These are phyloP conservation scores for Syzygium grande DNA, from an alignment of 345 rosid genomes.

Conservation along the genomic window DNA sequence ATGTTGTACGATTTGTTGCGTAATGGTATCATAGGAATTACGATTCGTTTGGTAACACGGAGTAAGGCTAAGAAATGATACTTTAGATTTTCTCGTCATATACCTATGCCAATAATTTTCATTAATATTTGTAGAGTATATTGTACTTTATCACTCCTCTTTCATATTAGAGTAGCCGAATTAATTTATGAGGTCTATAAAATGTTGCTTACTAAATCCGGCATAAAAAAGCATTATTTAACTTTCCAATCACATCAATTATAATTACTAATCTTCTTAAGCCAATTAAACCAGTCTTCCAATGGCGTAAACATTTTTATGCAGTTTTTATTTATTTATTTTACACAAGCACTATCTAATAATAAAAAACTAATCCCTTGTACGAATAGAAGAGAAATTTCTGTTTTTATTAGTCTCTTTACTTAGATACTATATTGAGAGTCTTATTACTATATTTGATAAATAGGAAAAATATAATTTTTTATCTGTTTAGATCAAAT, in stretches of 20 bases:
- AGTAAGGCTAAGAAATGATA: neutral
- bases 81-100: neutral
- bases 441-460: neutral
- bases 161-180: neutral
- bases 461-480: neutral
- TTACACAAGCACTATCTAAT: neutral
- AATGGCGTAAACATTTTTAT: neutral
- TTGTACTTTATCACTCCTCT: neutral
- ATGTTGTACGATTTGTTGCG: neutral
- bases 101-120: neutral
- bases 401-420: neutral
- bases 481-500: neutral
- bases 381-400: neutral
- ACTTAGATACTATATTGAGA: neutral
- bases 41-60: neutral
- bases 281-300: neutral
- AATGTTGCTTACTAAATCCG: neutral
- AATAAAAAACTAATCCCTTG: neutral
- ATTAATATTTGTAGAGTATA: neutral
- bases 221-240: neutral
- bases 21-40: neutral
- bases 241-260: neutral
- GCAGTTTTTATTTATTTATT: neutral
- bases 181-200: neutral
- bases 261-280: neutral